Conservation (phyloP, 2,329 filamentous ascomycete species). For the Penicillium occitanis region DNA sequence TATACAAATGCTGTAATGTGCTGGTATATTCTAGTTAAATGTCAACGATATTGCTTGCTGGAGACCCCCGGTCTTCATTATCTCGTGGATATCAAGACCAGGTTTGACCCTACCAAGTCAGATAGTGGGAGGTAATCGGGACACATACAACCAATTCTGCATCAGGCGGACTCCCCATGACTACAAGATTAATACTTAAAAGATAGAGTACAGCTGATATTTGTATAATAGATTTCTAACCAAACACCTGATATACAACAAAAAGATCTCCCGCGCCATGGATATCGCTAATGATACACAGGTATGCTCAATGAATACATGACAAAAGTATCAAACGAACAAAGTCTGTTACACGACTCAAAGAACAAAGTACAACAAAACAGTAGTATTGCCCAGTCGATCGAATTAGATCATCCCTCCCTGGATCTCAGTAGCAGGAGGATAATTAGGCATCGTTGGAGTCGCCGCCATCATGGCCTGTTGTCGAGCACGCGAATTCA, state of each 20-base stretch:
- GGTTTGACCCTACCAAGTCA: background rate
- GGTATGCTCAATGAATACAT: slow-evolving; percentile 2
- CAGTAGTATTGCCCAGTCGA: background rate
- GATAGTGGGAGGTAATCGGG: background rate
- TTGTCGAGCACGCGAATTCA: slow-evolving; percentile 48
- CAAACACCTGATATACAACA: background rate
- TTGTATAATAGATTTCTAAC: background rate
- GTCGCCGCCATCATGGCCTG: slow-evolving; percentile 35
- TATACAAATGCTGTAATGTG: no score
- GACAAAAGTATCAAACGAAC: background rate
- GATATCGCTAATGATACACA: slow-evolving; percentile 18
- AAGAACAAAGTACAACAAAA: background rate
- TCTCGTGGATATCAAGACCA: background rate
- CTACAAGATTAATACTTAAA: background rate
- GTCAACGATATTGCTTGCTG: background rate
- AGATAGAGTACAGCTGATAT: background rate
- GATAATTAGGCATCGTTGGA: slow-evolving; percentile 31
- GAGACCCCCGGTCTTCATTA: background rate
- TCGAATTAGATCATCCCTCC: slow-evolving; percentile 40
- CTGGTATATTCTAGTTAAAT: no score
- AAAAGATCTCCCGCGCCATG: slow-evolving; percentile 13
- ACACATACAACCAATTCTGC: background rate
- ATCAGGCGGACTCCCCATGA: background rate
- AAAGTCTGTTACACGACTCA: background rate
- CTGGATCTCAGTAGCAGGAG: slow-evolving; percentile 29